phyloP scores from a whole-genome alignment of 129 eudicot species.

The Calendula officinalis region DNA sequence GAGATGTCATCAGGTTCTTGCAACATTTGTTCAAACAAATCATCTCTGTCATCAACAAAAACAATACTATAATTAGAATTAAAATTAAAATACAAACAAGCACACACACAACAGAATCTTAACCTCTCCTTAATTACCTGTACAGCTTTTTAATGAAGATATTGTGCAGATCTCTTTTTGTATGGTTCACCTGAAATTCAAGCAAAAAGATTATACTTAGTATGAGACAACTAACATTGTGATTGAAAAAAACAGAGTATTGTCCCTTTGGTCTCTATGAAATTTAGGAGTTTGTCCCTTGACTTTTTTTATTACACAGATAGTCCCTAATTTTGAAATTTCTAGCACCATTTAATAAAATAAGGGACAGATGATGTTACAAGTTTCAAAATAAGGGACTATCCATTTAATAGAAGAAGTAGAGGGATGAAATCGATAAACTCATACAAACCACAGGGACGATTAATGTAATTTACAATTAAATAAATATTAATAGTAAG shows the following conservation, averaged over 20 bases:
- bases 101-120: background rate
- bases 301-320: too few species aligned
- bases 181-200: constrained; percentile 77
- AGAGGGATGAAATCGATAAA: too few species aligned
- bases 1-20: constrained; percentile 97
- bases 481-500: background rate
- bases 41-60: constrained; percentile 53
- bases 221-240: background rate
- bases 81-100: background rate
- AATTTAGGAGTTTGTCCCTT: too few species aligned
- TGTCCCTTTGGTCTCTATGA: too few species aligned
- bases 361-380: too few species aligned
- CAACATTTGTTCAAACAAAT: constrained; percentile 93
- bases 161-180: constrained; percentile 93
- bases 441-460: too few species aligned
- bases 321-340: too few species aligned
- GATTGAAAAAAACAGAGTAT: background rate
- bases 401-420: too few species aligned
- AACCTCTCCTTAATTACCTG: constrained; percentile 49
- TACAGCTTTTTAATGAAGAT: constrained; percentile 77
- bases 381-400: too few species aligned
- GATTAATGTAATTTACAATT: too few species aligned
- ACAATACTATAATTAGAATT: background rate
- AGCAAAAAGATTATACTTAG: background rate
- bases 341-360: too few species aligned